Conservation (phyloP, 176 grass and related monocot genomes). For the Otatea glauca region DNA sequence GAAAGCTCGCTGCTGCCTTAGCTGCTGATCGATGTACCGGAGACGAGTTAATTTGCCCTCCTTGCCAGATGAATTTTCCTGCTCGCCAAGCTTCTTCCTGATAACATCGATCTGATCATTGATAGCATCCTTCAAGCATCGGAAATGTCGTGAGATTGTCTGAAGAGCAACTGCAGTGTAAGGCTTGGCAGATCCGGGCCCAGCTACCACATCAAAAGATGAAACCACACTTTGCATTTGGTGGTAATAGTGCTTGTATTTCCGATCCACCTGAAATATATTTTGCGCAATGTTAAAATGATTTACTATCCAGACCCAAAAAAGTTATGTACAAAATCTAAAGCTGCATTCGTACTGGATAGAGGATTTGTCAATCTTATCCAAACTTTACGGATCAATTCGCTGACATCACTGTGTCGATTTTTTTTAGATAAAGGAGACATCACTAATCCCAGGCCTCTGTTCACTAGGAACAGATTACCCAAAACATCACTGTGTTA, state of each 20-base stretch:
- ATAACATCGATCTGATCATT: constrained; percentile 75
- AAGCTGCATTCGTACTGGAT: constrained; percentile 5
- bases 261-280: constrained; percentile 78
- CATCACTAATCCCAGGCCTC: too few relatives aligned
- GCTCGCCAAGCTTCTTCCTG: constrained; percentile 85
- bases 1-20: constrained; percentile 84
- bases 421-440: too few relatives aligned
- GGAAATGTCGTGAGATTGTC: constrained; percentile 91
- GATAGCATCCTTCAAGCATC: constrained; percentile 93
- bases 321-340: background rate
- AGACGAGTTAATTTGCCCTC: constrained; percentile 76
- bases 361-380: constrained; percentile 28
- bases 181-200: constrained; percentile 71
- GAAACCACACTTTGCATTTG: constrained; percentile 92
- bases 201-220: constrained; percentile 81
- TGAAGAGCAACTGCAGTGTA: constrained; percentile 96
- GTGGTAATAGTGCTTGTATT: constrained; percentile 96
- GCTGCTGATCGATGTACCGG: constrained; percentile 84
- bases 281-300: constrained; percentile 33
- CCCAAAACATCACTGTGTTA: background rate
- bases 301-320: constrained; percentile 1
- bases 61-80: constrained; percentile 70
- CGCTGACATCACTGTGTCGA: background rate
- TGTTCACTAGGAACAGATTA: too few relatives aligned
- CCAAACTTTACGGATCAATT: constrained; percentile 20